Base-by-base conservation (phyloP, 2,329 filamentous ascomycete genomes). In the Zymoseptoria passerinii region DNA sequence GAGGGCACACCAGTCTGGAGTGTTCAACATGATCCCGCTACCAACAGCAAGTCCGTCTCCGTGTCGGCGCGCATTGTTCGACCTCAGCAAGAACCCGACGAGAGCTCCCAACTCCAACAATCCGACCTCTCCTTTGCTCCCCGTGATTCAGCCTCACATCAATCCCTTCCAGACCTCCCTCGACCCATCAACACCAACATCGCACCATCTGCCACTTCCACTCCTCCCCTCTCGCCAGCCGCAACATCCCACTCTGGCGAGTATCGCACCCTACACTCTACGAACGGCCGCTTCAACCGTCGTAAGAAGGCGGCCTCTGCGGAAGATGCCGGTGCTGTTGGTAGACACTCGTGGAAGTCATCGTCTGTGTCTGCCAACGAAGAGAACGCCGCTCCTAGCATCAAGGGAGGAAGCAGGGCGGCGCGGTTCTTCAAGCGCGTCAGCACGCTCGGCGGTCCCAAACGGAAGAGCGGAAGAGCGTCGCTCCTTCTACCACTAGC, bases 41-140 rank as follows among this genome's bases (percentile, higher is more conserved):
- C 72, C 51, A 76, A 75, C 59, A 81, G 86, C 4, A 89, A 92
- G 67, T 92, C 90, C 0, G 84, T 95, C n/a, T 92, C 91, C 51
- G 91, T 96, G 9, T 94, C 88, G 18, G 89, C 92, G 53, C 84
- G 87, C 54, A 95, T 95, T 62, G 78, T 95, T 44, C 84, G 90
- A 52, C 87, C 88, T 77, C 81, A 9, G 68, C 61, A 7, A 48
- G 59, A 68, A 68, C 58, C 70, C 69, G 18, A 66, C 83, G 84
- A 65, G 23, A 56, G 27, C 35, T 44, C 35, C 1, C 49, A 57
- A 23, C 70, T 82, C 59, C 74, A 83, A 73, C 69, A 81, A 76
- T 78, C 81, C 71, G 68, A 83, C 72, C 66, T 89, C 16, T 44
- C 35, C 35, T 44, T 44, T 16, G 35, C 13, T 44, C 35, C 35